Evolutionary conservation across 2,329 filamentous ascomycete species (phyloP).

Genomic region (Colletotrichum neosansevieriae): DNA sequence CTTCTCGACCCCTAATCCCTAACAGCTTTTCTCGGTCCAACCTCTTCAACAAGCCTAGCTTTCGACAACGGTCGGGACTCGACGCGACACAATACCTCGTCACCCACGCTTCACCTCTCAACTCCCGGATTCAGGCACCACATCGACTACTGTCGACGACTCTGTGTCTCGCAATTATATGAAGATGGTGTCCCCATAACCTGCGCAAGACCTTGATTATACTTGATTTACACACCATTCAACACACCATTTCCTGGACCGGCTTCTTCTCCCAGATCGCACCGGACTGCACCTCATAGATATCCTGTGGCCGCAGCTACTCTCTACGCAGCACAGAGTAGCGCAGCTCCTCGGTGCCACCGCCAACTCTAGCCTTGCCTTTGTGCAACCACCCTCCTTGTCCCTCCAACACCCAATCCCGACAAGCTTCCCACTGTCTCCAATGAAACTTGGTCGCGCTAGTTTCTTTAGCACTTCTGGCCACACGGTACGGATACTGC

Average conservation of each 20-base stretch:
- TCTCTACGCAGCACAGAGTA: background rate
- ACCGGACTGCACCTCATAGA: background rate
- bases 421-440: conserved; percentile 20
- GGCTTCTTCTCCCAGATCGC: background rate
- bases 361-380: conserved; percentile 25
- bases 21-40: conserved; percentile 6
- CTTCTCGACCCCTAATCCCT: conserved; percentile 10
- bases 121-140: conserved; percentile 6
- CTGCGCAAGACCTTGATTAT: conserved; percentile 9
- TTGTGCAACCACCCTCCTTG: conserved; percentile 36
- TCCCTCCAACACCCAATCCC: conserved; percentile 10
- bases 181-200: background rate
- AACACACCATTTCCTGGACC: background rate
- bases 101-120: background rate
- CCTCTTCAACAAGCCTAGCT: conserved; percentile 29
- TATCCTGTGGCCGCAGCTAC: conserved; percentile 10
- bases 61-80: background rate
- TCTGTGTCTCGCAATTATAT: conserved; percentile 1
- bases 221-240: conserved; percentile 9
- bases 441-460: conserved; percentile 27
- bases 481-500: conserved; percentile 31
- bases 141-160: background rate
- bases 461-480: conserved; percentile 24
- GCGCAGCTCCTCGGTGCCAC: conserved; percentile 8
- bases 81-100: background rate